Conservation (phyloP, 2,329 filamentous ascomycete genomes). For the Sordariomycetes sp. region DNA sequence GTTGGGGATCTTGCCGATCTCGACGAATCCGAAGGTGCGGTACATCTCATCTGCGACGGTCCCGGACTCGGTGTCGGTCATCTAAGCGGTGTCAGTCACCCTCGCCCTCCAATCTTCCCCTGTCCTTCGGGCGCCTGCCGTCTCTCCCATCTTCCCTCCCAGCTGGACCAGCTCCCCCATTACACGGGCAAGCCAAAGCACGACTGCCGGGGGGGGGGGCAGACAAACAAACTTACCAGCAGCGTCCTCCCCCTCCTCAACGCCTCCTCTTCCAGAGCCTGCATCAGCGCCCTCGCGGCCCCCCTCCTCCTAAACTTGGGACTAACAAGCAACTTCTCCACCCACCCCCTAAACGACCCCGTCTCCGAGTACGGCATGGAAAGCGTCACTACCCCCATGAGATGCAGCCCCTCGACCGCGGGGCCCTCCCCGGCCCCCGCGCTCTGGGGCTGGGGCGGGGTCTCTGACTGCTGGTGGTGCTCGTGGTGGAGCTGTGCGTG, state of each 20-base stretch:
- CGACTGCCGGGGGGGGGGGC: background rate
- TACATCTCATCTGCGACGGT: constrained; percentile 39
- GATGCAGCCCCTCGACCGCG: constrained; percentile 23
- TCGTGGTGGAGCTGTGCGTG: constrained; percentile 7
- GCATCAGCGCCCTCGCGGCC: constrained; percentile 36
- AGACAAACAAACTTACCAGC: constrained; percentile 28
- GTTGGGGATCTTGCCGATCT: constrained; percentile 39
- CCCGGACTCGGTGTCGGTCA: constrained; percentile 37
- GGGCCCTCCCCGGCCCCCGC: too few relatives aligned
- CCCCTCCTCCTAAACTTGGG: constrained; percentile 35
- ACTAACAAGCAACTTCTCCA: constrained; percentile 46
- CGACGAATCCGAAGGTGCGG: constrained; percentile 39
- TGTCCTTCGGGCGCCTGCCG: too few relatives aligned
- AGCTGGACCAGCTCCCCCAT: background rate
- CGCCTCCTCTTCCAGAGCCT: constrained; percentile 41
- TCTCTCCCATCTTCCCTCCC: too few relatives aligned
- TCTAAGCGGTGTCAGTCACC: constrained; percentile 16
- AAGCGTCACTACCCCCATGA: constrained; percentile 44
- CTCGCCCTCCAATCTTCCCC: background rate
- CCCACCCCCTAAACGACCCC: constrained; percentile 35
- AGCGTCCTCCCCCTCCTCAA: constrained; percentile 30
- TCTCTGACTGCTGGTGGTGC: background rate
- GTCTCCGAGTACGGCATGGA: constrained; percentile 38
- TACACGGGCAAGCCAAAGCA: background rate
- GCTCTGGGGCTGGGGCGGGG: background rate